phyloP scores from a whole-genome alignment of 306 rosid genomes.

The Cicer pinnatifidum region DNA sequence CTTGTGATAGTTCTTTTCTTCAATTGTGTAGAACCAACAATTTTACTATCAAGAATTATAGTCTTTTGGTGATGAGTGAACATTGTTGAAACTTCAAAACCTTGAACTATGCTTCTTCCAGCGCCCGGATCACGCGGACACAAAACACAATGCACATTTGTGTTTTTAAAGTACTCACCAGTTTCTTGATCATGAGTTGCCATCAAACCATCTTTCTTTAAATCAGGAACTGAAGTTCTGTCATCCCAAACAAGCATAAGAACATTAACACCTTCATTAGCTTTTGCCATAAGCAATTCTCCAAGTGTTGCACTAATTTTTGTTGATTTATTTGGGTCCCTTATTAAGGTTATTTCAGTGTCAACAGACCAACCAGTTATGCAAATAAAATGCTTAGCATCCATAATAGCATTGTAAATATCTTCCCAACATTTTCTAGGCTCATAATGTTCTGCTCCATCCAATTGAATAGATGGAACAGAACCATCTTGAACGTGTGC shows the following conservation, averaged over 20 bases:
- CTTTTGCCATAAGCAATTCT: conserved; percentile 72
- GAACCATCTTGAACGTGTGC: conserved; percentile 57
- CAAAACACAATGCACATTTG: conserved; percentile 64
- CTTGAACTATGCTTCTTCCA: conserved; percentile 68
- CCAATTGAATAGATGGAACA: conserved; percentile 15
- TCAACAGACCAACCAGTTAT: conserved; percentile 87
- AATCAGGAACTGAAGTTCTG: conserved; percentile 59
- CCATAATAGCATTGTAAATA: conserved; percentile 61
- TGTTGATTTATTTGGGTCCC: conserved; percentile 51
- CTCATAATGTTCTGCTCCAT: conserved; percentile 36
- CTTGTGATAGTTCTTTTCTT: conserved; percentile 58
- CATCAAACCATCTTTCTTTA: conserved; percentile 80
- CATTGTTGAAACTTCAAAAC: conserved; percentile 63
- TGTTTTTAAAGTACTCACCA: conserved; percentile 58
- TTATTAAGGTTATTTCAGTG: conserved; percentile 61
- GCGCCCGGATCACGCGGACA: conserved; percentile 76
- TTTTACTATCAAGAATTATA: conserved; percentile 60
- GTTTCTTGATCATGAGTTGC: conserved; percentile 79
- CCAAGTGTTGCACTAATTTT: conserved; percentile 55
- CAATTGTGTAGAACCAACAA: neutral
- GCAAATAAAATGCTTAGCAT: conserved; percentile 70
- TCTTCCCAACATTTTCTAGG: conserved; percentile 80
- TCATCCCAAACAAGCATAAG: conserved; percentile 90
- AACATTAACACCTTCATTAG: conserved; percentile 72
- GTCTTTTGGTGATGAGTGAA: conserved; percentile 91